A percentile compares a stretch with the other conserved stretches of the same genome.
Evolutionary conservation across 805 yeast genomes (phyloP).

Genomic region (Schwanniomyces yamadae): DNA sequence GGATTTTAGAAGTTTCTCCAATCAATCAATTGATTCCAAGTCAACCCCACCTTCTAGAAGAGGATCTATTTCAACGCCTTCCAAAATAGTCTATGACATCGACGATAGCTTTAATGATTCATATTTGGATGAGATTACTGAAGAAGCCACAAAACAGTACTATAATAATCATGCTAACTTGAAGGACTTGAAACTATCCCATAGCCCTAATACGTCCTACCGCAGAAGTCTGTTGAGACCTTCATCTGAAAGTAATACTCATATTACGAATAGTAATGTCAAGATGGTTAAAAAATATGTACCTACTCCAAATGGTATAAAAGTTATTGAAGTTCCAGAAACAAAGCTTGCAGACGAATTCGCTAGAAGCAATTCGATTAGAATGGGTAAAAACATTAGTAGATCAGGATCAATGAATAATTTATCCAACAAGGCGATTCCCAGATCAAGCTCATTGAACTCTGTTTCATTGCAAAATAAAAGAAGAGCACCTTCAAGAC

Average conservation of each 20-base stretch:
- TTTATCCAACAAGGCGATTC: constrained; percentile 10
- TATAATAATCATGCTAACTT: constrained; percentile 33
- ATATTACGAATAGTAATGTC: constrained; percentile 7
- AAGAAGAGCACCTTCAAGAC: constrained; percentile 13
- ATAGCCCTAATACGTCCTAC: constrained; percentile 11
- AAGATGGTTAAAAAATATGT: constrained; percentile 65
- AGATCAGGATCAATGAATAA: constrained; percentile 22
- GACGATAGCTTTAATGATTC: constrained; percentile 35
- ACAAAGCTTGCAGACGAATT: constrained; percentile 38
- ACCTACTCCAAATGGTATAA: constrained; percentile 72
- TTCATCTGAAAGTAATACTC: background rate
- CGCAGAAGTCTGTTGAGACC: constrained; percentile 1
- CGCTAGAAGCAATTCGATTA: constrained; percentile 39
- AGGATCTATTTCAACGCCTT: background rate
- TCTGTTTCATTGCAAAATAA: constrained; percentile 9
- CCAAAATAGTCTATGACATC: constrained; percentile 15
- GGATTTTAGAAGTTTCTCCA: constrained; percentile 10
- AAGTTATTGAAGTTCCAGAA: constrained; percentile 66
- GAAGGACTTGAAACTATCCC: constrained; percentile 34
- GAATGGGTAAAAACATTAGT: constrained; percentile 27
- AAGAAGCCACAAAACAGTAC: constrained; percentile 20
- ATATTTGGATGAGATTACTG: constrained; percentile 30
- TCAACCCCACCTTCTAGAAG: constrained; percentile 4
- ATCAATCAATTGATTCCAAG: constrained; percentile 5
- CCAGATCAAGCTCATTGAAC: constrained; percentile 25